Evolutionary conservation across 1,284 basidiomycete species (phyloP), one percentile per base, ranked within the genome.

Genomic region (Marasmius oreades): DNA sequence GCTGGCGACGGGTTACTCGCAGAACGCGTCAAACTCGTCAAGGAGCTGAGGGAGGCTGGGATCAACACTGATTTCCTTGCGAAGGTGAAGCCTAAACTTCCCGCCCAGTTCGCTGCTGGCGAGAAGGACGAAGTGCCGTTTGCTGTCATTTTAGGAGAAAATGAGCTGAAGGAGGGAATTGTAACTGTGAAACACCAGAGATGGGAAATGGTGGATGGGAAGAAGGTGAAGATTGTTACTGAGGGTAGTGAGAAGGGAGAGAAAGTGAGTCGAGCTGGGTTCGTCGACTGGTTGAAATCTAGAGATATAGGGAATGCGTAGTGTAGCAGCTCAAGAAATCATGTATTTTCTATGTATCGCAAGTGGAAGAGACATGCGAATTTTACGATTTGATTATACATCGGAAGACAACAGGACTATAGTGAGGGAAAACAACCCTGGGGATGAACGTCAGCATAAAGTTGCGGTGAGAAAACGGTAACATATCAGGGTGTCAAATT

Each of bases 31-130:
- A 77, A 74, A 66, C 80, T 99, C 20, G 91, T 89, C 47, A 86
- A 86, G 67, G 85, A 91, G 74, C 76, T 99, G 55, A 85, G 97
- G 70, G 88, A 88, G 60, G 88, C 85, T 2, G 95, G 95, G 0
- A 90, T 99, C 73, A 93, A 94, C 92, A 85, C 92, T 59, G 96
- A 98, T 70, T 99, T 93, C 77, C 77, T 95, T 68, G 92, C 94
- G 66, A 98, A 98, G 73, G 83, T 78, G 60, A 96, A 95, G 69
- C 94, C 95, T 1, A 98, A 98, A 71, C 76, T 94, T 36, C 76
- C 78, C 1, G 78, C 84, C 8, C 96, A 99, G 70, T 98, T 97
- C 68, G 88, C 89, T 18, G 86, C 89, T 2, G 92, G 93, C n/a
- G 96, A 97, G 73, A 86, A 79, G 68, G 95, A 98, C 66, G 87